Conservation (phyloP, 1,139 yeast species). For the Wickerhamomyces sp. region DNA sequence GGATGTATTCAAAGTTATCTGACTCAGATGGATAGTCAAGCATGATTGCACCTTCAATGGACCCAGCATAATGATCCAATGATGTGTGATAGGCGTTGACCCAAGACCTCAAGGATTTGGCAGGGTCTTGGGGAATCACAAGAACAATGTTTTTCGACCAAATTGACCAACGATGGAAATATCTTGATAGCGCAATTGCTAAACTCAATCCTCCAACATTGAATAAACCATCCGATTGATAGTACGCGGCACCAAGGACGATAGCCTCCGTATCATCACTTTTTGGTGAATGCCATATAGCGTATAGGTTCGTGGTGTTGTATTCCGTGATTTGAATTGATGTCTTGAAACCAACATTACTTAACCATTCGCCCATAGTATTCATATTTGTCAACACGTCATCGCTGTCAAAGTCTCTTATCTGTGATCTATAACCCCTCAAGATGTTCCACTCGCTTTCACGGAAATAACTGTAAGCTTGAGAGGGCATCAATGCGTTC, state of each 20-base stretch:
- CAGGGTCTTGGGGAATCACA: constrained; percentile 74
- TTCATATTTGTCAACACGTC: constrained; percentile 27
- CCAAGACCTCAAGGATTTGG: constrained; percentile 74
- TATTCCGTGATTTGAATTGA: constrained; percentile 39
- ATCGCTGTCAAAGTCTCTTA: constrained; percentile 30
- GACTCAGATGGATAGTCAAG: constrained; percentile 66
- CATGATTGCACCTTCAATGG: constrained; percentile 87
- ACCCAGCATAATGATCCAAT: constrained; percentile 88
- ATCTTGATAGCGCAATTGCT: constrained; percentile 68
- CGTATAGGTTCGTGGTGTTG: constrained; percentile 61
- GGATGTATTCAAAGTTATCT: constrained; percentile 72
- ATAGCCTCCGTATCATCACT: constrained; percentile 97
- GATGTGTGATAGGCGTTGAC: constrained; percentile 90
- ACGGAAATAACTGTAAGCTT: constrained; percentile 85
- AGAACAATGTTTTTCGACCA: constrained; percentile 95
- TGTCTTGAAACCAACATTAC: constrained; percentile 69
- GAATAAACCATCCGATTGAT: constrained; percentile 46
- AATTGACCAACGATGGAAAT: constrained; percentile 77
- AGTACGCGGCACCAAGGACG: constrained; percentile 89
- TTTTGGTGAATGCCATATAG: constrained; percentile 84
- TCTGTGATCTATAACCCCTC: constrained; percentile 64
- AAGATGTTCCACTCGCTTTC: constrained; percentile 94
- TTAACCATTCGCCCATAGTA: constrained; percentile 59
- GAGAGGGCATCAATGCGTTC: constrained; percentile 96
- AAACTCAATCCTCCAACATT: constrained; percentile 82